Percentiles rank a stretch among this genome's conserved stretches.
phyloP scores from a whole-genome alignment of 2,329 filamentous ascomycete genomes.

The Huntiella moniliformis region DNA sequence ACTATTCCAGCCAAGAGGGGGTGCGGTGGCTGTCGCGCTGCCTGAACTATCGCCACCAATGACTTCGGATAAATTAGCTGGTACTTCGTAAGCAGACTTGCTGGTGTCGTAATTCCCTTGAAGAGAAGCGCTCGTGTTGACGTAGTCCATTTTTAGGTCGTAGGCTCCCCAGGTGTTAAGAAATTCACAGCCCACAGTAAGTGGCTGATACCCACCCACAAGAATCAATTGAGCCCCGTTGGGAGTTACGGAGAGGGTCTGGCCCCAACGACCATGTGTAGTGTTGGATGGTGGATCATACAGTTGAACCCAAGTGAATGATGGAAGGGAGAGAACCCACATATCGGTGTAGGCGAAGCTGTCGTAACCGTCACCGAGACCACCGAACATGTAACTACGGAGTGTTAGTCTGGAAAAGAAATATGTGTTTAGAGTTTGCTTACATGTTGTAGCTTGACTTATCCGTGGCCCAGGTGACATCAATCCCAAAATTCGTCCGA shows the following conservation, averaged over 20 bases:
- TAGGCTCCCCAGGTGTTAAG: conserved; percentile 34
- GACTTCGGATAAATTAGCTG: conserved; percentile 27
- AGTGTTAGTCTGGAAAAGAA: not conserved
- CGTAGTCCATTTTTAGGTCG: conserved; percentile 33
- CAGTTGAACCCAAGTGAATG: conserved; percentile 44
- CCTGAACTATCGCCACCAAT: conserved; percentile 33
- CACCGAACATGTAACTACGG: conserved; percentile 41
- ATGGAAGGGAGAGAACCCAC: conserved; percentile 42
- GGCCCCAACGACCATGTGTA: conserved; percentile 35
- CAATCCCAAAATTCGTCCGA: conserved; percentile 46
- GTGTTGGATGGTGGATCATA: conserved; percentile 23
- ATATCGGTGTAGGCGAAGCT: conserved; percentile 44
- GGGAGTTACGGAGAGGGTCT: conserved; percentile 37
- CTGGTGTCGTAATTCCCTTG: conserved; percentile 35
- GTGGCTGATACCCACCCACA: conserved; percentile 42
- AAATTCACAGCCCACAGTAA: conserved; percentile 37
- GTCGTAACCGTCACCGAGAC: conserved; percentile 28
- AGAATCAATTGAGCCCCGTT: conserved; percentile 41
- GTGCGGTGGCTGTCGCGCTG: conserved; percentile 36
- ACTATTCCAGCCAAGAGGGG: conserved; percentile 28
- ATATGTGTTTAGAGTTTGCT: conserved; percentile 14
- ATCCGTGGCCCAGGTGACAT: conserved; percentile 38
- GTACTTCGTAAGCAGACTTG: too few species aligned
- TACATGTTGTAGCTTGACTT: conserved; percentile 46
- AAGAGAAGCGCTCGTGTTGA: conserved; percentile 24